Percentiles rank a stretch among this genome's conserved stretches.
Conservation (phyloP, 495 filamentous ascomycete species). For the Xylaria acuta region DNA sequence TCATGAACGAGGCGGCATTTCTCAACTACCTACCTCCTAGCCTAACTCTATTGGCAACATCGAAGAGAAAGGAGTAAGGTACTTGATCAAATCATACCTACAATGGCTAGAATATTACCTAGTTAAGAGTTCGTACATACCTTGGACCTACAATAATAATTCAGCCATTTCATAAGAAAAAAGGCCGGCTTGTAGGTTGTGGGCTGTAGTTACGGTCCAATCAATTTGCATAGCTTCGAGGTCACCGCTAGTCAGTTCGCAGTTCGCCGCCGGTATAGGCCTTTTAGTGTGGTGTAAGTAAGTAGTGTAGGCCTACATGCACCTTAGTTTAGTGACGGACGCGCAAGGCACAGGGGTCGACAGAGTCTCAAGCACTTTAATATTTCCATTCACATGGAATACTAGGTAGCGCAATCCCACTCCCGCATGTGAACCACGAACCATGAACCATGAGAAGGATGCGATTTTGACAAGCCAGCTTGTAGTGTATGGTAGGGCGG, state of each 20-base stretch:
- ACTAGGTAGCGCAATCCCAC: conserved; percentile 12
- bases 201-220: background rate
- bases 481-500: background rate
- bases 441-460: background rate
- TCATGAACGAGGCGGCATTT: background rate
- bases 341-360: conserved; percentile 16
- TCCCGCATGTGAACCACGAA: conserved; percentile 10
- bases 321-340: background rate
- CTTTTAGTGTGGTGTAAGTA: background rate
- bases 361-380: background rate
- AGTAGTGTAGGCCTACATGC: too few species aligned
- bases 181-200: background rate
- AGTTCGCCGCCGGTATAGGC: conserved; percentile 7
- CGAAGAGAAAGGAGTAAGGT: background rate
- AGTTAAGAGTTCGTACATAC: background rate
- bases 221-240: background rate
- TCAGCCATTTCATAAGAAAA: background rate
- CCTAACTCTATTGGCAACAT: background rate
- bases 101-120: background rate
- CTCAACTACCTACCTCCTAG: background rate
- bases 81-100: background rate
- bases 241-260: conserved; percentile 22
- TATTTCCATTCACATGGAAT: background rate
- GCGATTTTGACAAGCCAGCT: background rate
- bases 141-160: background rate